phyloP scores from a whole-genome alignment of 2,329 filamentous ascomycete species.

The Dactylella cylindrospora region DNA sequence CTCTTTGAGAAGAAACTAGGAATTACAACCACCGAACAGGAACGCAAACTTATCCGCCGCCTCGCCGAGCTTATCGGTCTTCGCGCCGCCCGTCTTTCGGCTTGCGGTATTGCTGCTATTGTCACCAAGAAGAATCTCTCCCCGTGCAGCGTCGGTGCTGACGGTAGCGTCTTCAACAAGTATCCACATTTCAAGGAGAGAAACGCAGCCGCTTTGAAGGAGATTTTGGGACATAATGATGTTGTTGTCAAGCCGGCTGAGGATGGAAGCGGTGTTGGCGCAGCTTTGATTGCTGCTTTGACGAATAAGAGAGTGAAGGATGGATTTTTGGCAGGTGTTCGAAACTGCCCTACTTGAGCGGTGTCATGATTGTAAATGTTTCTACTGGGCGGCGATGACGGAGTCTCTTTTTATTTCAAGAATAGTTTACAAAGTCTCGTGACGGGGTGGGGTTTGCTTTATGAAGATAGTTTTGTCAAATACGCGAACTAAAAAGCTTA shows the following conservation, averaged over 20 bases:
- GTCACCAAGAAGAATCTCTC: constrained; percentile 92
- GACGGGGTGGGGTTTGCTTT: too few relatives aligned
- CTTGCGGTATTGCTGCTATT: constrained; percentile 93
- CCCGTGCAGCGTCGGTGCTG: constrained; percentile 89
- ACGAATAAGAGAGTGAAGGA: constrained; percentile 66
- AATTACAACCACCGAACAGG: constrained; percentile 69
- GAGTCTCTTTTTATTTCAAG: too few relatives aligned
- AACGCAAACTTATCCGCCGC: constrained; percentile 85
- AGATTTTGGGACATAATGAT: constrained; percentile 88
- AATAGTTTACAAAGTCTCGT: too few relatives aligned
- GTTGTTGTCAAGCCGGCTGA: constrained; percentile 73
- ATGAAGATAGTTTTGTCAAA: too few relatives aligned
- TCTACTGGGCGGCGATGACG: constrained; percentile 1
- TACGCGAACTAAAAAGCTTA: too few relatives aligned
- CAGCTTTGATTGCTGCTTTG: constrained; percentile 82
- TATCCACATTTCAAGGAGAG: constrained; percentile 97
- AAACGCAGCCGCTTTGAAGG: constrained; percentile 81
- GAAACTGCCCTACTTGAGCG: background rate
- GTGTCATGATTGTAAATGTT: background rate
- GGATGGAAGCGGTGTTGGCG: constrained; percentile 95
- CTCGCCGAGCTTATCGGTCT: constrained; percentile 93
- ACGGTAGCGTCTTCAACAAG: constrained; percentile 98
- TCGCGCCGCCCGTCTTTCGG: constrained; percentile 85
- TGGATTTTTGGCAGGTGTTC: constrained; percentile 65
- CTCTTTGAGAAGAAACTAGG: constrained; percentile 75